Conservation (phyloP, 257 asterid genomes). For the Solanum chaucha region DNA sequence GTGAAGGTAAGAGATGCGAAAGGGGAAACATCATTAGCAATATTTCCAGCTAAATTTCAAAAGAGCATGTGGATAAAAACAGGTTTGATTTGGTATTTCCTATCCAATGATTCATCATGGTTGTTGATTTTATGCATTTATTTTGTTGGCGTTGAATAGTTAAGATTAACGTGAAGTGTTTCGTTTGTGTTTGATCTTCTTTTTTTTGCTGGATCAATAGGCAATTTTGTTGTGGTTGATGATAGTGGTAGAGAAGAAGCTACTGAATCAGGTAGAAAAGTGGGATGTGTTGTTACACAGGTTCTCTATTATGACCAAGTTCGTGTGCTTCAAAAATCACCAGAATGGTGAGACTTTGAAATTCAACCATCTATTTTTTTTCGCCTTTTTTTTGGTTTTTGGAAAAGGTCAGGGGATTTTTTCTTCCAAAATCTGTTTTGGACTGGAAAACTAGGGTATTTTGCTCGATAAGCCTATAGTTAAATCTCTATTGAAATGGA, state of each 20-base stretch:
- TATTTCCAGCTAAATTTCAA: slow-evolving; percentile 84
- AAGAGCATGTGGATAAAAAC: slow-evolving; percentile 90
- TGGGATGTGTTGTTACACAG: slow-evolving; percentile 54
- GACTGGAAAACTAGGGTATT: background rate
- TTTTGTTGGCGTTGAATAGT: background rate
- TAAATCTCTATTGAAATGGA: background rate
- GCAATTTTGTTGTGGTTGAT: slow-evolving; percentile 70
- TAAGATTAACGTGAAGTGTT: background rate
- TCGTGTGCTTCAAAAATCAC: slow-evolving; percentile 54
- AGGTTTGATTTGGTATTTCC: slow-evolving; percentile 28
- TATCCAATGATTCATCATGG: background rate
- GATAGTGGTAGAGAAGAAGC: slow-evolving; percentile 89
- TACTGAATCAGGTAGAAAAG: slow-evolving; percentile 63
- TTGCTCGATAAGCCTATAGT: background rate
- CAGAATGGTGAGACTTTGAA: slow-evolving; percentile 41
- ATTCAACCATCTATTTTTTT: background rate
- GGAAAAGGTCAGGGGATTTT: background rate
- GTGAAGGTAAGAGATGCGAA: slow-evolving; percentile 63
- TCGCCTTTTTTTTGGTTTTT: background rate
- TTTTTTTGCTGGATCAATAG: slow-evolving; percentile 10
- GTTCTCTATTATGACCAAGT: slow-evolving; percentile 70
- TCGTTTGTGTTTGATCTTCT: background rate
- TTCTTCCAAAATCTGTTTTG: background rate
- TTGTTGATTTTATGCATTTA: background rate
- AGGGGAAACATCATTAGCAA: slow-evolving; percentile 53